Conservation (phyloP, 73 alveolate genomes). For the Paramecium tetraurelia region DNA sequence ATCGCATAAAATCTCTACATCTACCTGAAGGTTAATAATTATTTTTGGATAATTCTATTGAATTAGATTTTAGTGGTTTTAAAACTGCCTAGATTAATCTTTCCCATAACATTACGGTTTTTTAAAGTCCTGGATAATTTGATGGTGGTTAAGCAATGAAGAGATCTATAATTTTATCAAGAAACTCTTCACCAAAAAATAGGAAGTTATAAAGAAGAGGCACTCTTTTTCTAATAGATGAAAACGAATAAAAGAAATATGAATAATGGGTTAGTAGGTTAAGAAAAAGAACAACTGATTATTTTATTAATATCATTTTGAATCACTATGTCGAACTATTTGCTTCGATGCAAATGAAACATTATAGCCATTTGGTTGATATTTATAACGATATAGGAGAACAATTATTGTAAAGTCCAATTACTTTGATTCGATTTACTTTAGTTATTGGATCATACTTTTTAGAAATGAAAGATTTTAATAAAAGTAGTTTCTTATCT, state of each 20-base stretch:
- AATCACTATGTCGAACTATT: not conserved
- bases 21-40: not conserved
- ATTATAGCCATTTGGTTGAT: not conserved
- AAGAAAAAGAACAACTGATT: not conserved
- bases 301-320: not conserved
- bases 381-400: not conserved
- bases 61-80: not conserved
- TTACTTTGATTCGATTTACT: not conserved
- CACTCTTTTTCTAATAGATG: not conserved
- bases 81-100: not conserved
- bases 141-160: not conserved
- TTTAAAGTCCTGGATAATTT: not conserved
- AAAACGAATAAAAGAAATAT: not conserved
- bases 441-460: not conserved
- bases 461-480: constrained; percentile 9
- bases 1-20: not conserved
- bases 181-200: not conserved
- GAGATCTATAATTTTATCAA: not conserved
- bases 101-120: not conserved
- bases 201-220: not conserved
- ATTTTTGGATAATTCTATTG: not conserved
- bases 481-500: not conserved
- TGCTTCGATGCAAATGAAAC: not conserved
- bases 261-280: not conserved
- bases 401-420: not conserved